Evolutionary conservation across 768 basidiomycete genomes (phyloP).

Genomic region (Boletus rex-veris): DNA sequence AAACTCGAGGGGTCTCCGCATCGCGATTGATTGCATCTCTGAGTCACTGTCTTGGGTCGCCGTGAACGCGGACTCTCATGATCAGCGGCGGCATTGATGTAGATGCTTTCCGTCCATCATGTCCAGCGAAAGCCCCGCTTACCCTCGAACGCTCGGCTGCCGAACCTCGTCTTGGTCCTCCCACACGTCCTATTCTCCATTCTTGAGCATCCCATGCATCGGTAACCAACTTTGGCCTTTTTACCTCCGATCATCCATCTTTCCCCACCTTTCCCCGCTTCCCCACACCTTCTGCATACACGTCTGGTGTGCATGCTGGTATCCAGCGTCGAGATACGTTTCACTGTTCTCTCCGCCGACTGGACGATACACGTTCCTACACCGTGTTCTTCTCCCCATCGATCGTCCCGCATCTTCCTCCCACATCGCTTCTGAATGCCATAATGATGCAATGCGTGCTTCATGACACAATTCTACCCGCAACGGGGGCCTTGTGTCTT

Average conservation of each 20-base stretch:
- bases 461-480: conserved; percentile 5
- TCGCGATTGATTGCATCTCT: not conserved
- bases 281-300: conserved; percentile 13
- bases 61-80: not conserved
- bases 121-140: not conserved
- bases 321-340: not conserved
- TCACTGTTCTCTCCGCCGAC: conserved; percentile 4
- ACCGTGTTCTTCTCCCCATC: conserved; percentile 7
- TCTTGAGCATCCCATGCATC: not conserved
- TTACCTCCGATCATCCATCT: conserved; percentile 6
- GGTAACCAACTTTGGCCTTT: not conserved
- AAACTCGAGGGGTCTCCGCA: not conserved
- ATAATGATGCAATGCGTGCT: conserved; percentile 17
- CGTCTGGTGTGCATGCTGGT: not conserved
- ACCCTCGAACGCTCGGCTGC: not conserved
- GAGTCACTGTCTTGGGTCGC: not conserved
- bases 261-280: conserved; percentile 27
- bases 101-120: not conserved
- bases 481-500: conserved; percentile 9
- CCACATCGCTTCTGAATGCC: conserved; percentile 17
- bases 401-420: conserved; percentile 22
- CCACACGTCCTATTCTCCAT: conserved; percentile 3
- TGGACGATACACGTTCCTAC: conserved; percentile 7
- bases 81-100: not conserved
- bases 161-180: not conserved